These are phyloP conservation scores for Pseudopyrenochaeta lycopersici DNA, from an alignment of 2,329 filamentous ascomycete species.

Conservation along the genomic window DNA sequence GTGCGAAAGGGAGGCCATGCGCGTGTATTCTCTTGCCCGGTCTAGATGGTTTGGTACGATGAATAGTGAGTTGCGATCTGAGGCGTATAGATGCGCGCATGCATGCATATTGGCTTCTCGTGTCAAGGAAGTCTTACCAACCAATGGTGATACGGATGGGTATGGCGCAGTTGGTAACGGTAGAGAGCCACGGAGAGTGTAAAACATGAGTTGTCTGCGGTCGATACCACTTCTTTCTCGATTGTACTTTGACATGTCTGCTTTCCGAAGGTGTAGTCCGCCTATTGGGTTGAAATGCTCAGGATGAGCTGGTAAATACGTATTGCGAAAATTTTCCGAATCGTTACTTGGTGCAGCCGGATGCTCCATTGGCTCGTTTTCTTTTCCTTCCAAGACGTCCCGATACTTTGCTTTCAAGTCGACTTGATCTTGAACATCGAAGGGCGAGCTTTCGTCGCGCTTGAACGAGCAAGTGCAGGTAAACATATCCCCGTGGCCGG, in stretches of 20 bases:
- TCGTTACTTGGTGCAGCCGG: conserved; percentile 28
- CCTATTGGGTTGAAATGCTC: conserved; percentile 53
- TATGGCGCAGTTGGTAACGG: conserved; percentile 35
- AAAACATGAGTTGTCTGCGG: conserved; percentile 44
- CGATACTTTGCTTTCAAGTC: conserved; percentile 48
- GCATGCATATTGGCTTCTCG: conserved; percentile 62
- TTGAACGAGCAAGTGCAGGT: conserved; percentile 64
- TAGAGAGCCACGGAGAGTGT: conserved; percentile 45
- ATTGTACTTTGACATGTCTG: conserved; percentile 63
- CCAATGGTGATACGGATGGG: conserved; percentile 13
- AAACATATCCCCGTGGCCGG: conserved; percentile 59
- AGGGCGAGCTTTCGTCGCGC: conserved; percentile 47
- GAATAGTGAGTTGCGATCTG: conserved; percentile 64
- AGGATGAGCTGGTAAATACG: conserved; percentile 40
- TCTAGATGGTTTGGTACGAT: conserved; percentile 58
- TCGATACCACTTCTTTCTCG: conserved; percentile 45
- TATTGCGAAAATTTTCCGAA: conserved; percentile 36
- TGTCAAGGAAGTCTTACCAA: conserved; percentile 9
- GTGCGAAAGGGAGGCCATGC: conserved; percentile 44
- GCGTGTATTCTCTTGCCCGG: conserved; percentile 30
- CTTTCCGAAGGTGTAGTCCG: conserved; percentile 60
- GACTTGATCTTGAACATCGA: conserved; percentile 46
- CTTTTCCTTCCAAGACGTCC: conserved; percentile 44
- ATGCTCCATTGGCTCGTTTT: conserved; percentile 40
- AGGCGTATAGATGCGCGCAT: conserved; percentile 66